These are phyloP conservation scores for Pinus taeda DNA, from an alignment of 75 land plant genomes.

Conservation along the genomic window DNA sequence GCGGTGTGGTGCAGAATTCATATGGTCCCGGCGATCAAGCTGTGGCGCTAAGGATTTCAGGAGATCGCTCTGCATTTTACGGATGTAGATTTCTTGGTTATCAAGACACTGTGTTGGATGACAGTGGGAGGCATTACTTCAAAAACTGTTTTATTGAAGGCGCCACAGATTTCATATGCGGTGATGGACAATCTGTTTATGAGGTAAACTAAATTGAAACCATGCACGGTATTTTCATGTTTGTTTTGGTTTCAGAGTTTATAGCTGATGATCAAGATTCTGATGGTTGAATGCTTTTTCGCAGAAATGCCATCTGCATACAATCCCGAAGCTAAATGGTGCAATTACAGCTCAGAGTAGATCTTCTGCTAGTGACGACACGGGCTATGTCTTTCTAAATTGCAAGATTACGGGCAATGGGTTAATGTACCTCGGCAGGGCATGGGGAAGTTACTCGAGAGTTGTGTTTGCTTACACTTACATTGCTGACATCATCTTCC, in stretches of 20 bases:
- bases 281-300: background rate
- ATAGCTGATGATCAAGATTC: too few relatives aligned
- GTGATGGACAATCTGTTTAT: conserved; percentile 18
- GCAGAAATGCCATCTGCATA: conserved; percentile 63
- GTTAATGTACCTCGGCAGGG: conserved; percentile 48
- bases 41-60: conserved; percentile 17
- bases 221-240: background rate
- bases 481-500: conserved; percentile 48
- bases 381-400: conserved; percentile 61
- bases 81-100: conserved; percentile 13
- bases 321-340: conserved; percentile 45
- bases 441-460: conserved; percentile 76
- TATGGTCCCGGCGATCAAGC: conserved; percentile 20
- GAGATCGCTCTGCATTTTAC: conserved; percentile 16
- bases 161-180: conserved; percentile 28
- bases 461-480: conserved; percentile 53
- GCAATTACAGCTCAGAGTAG: conserved; percentile 71
- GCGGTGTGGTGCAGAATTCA: conserved; percentile 10
- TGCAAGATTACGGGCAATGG: conserved; percentile 59
- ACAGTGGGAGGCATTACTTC: conserved; percentile 22
- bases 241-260: background rate
- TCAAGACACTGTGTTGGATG: conserved; percentile 25
- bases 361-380: conserved; percentile 29
- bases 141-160: conserved; percentile 21
- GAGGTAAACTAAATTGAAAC: background rate